Base-by-base conservation (phyloP, 140 eudicot genomes). In the Ambrosia hybrid region DNA sequence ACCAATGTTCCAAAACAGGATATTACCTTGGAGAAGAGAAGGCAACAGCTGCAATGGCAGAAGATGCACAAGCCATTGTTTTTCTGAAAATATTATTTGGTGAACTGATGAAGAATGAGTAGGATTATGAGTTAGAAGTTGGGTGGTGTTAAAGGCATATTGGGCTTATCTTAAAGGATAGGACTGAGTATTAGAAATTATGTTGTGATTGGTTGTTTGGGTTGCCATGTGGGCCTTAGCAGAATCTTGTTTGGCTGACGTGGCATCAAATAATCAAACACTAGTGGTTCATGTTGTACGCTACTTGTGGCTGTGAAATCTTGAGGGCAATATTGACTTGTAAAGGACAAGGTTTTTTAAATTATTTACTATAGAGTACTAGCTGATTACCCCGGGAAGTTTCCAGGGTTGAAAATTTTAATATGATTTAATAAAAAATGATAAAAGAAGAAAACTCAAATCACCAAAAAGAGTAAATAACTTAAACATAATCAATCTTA, bases 41-140 rank as follows among this genome's bases (percentile, higher is more conserved):
- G 62, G 95, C 86, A 70, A 72, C 95, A 64, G 98, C 89, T 65
- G 95, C 96, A 76, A 91, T 91, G 86, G 99, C 86, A 2, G 99
- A 90, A 72, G 97, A 91, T 65, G 97, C 97, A 82, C 95, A 94
- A 52, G 99, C 99, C 99, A 90, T 94, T 79, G 65, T 59, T 59
- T 69, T 30, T 69, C 48, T 52, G 45, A 69, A 71, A 58, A 67
- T 61, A n/a, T 38, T 66, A 45, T 78, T 72, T 60, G 49, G 37
- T 51, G 6, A 38, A 21, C 26, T 21, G 26, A 21, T 41, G 38
- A 38, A 51, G 60, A 33, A 46, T 4, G 81, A 21, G 46, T 56
- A 16, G 71, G 80, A 63, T 66, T 72, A 71, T 70, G 81, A 57
- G 53, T 71, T 48, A 75, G 53, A 75, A 74, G 43, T 73, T 53